Evolutionary conservation across 768 basidiomycete species (phyloP), one percentile per base, ranked within the genome.

Genomic region (Suillus fuscotomentosus): DNA sequence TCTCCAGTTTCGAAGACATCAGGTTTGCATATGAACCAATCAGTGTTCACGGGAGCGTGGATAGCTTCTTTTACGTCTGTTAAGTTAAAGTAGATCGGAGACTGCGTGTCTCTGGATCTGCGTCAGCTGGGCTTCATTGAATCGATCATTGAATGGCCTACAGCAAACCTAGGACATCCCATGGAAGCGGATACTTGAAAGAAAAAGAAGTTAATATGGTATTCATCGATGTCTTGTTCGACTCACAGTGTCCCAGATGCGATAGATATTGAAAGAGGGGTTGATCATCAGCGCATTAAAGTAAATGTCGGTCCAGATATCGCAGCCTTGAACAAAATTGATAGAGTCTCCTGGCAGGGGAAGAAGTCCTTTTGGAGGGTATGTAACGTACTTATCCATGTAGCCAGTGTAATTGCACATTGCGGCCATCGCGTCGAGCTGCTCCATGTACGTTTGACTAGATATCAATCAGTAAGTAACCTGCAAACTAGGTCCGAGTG

Each of bases 161-260:
- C 86, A 90, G 89, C 81, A 89, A 91, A 27, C 90, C 90, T 45
- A 91, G 86, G 7, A 91, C 89, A 65, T 92, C 90, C 90, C 89
- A 92, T 13, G 88, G 76, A 54, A 88, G 79, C 0, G 90, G 91
- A 75, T 79, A 90, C 68, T 80, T 51, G 15, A 31, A 5, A 20
- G 17, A 14, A 36, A 11, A 50, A 10, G n/a, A 47, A 5, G 41
- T 70, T 14, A 69, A 61, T 36, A 56, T 22, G 27, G 34, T n/a
- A n/a, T 34, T 24, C 5, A 36, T 50, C 1, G 41, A 2, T 6
- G n/a, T 17, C 8, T 14, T 56, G 11, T 9, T 56, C 36, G 5
- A 69, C 82, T 65, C 61, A 76, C 82, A 24, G 85, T 89, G 70
- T 91, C 90, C 74, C 90, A 89, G 62, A 92, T 89, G 22, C 88